These are phyloP conservation scores for Pyracantha coccinea DNA, from an alignment of 331 rosid genomes.

Conservation along the genomic window DNA sequence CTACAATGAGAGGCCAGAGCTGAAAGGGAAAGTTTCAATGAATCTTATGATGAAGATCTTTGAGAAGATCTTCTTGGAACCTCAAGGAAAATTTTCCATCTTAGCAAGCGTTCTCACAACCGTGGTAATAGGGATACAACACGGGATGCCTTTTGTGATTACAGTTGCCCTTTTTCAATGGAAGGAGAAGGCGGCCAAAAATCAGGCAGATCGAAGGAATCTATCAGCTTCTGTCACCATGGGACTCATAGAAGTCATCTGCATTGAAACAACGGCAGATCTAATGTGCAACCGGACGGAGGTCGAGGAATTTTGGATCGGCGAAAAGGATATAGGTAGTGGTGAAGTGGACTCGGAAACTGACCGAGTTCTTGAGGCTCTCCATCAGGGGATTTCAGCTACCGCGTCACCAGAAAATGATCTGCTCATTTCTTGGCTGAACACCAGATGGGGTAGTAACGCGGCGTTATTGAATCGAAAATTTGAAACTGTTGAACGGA, in stretches of 20 bases:
- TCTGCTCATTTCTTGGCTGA: slow-evolving; percentile 26
- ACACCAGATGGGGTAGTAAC: slow-evolving; percentile 8
- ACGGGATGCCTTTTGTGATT: slow-evolving; percentile 47
- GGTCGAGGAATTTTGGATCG: slow-evolving; percentile 36
- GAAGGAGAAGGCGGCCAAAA: slow-evolving; percentile 17
- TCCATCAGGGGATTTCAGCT: slow-evolving; percentile 31
- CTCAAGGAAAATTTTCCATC: slow-evolving; percentile 34
- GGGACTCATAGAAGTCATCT: slow-evolving; percentile 47
- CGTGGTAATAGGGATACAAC: slow-evolving; percentile 38
- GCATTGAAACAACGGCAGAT: slow-evolving; percentile 40
- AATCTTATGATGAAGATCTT: slow-evolving; percentile 19
- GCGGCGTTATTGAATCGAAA: background rate
- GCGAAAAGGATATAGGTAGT: slow-evolving; percentile 23
- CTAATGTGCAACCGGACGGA: slow-evolving; percentile 15
- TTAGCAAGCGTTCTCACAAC: slow-evolving; percentile 26
- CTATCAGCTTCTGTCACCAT: slow-evolving; percentile 50
- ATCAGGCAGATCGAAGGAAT: slow-evolving; percentile 19
- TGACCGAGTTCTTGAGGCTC: slow-evolving; percentile 9
- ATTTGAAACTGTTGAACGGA: slow-evolving; percentile 8
- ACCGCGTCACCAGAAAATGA: background rate
- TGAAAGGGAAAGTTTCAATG: slow-evolving; percentile 45
- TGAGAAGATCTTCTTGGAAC: slow-evolving; percentile 20
- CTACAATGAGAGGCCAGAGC: slow-evolving; percentile 37
- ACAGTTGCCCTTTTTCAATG: slow-evolving; percentile 32
- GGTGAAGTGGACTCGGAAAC: slow-evolving; percentile 2